phyloP scores from a whole-genome alignment of 345 rosid species.

The Corchorus capsularis region DNA sequence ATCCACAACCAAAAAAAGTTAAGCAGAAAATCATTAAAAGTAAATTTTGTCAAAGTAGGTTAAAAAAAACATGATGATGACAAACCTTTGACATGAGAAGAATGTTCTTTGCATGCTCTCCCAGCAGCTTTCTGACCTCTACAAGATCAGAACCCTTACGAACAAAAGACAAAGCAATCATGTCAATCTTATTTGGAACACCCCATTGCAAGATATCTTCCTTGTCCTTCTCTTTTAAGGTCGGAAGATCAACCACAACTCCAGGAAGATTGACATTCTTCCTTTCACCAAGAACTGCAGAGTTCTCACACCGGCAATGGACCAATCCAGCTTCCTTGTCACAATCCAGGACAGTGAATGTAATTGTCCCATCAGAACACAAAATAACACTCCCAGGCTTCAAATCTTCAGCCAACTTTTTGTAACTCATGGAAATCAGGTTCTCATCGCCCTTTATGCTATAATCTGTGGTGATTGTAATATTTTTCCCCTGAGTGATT shows the following conservation, averaged over 20 bases:
- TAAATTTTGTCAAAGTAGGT: background rate
- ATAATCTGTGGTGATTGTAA: constrained; percentile 54
- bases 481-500: constrained; percentile 41
- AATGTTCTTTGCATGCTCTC: constrained; percentile 44
- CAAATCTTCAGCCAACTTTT: constrained; percentile 50
- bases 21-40: background rate
- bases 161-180: constrained; percentile 58
- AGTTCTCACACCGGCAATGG: constrained; percentile 49
- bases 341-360: constrained; percentile 46
- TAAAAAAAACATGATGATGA: background rate
- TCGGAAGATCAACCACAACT: constrained; percentile 63
- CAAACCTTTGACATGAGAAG: constrained; percentile 63
- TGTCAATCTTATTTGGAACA: constrained; percentile 50
- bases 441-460: constrained; percentile 45
- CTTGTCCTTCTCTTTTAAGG: constrained; percentile 60
- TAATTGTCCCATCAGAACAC: constrained; percentile 60
- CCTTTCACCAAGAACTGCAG: constrained; percentile 55
- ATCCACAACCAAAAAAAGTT: background rate
- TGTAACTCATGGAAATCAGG: constrained; percentile 54
- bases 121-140: constrained; percentile 44
- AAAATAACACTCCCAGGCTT: constrained; percentile 50
- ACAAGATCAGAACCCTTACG: constrained; percentile 56
- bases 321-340: constrained; percentile 40
- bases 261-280: constrained; percentile 67
- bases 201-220: constrained; percentile 58